Base-by-base conservation (phyloP, 768 basidiomycete genomes). In the Psilocybe cubensis region DNA sequence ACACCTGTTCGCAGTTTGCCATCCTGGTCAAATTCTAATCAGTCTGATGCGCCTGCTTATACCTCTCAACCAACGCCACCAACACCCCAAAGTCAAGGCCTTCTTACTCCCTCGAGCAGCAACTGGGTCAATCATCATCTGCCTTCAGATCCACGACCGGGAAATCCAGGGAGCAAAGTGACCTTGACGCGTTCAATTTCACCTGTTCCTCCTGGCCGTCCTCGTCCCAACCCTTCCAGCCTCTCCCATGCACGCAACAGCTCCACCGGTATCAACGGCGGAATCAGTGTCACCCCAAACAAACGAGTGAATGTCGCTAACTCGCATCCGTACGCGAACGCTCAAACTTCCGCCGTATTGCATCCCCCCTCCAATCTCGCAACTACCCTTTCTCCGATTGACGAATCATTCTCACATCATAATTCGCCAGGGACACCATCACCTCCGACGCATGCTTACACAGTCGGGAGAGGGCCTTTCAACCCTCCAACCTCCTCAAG, bases 361-460 rank as follows among this genome's bases (percentile, higher is more conserved):
- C 41, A 71, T 65, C 27, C 76, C 72, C 51, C 70, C 1, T 69
- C 75, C 4, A 81, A 79, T 28, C 79, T 93, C 43, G 91, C 91
- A 0, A 68, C 75, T 11, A 82, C 78, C 20, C 79, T 93, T 45
- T 92, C 91, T 1, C 91, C 91, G 0, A 90, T 93, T 52, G 79
- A 85, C 23, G 91, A 93, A 68, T 73, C 82, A 1, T 91, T 87
- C 67, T 64, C 71, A 10, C 68, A 73, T 41, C 67, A 68, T 31
- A 69, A 63, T 66, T 50, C 70, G 42, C 74, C 76, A 21, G 69
- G 69, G 46, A 79, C 76, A 8, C 78, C 84, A 2, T 79, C 85
- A 6, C 84, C 82, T 0, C 82, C 83, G 23, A 78, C 65, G 5
- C 63, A 65, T 52, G 69, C 82, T 0, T 88, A 84, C 65, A 71